Evolutionary conservation across 257 asterid genomes (phyloP).

Genomic region (Primulina huaijiensis): DNA sequence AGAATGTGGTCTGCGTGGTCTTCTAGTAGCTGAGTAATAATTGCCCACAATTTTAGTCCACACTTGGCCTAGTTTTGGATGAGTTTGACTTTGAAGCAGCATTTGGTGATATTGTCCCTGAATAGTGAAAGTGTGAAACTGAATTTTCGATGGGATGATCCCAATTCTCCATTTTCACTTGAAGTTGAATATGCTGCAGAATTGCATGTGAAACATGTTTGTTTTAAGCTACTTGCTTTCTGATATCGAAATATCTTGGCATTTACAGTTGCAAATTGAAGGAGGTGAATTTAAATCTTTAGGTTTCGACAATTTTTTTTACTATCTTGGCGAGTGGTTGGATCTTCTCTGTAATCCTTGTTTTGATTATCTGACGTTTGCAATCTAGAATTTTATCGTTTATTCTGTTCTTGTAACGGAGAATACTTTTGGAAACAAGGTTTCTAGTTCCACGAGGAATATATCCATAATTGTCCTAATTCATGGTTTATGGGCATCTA

Average conservation of each 20-base stretch:
- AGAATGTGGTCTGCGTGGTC: not conserved
- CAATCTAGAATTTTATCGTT: not conserved
- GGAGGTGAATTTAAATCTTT: not conserved
- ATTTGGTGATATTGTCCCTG: not conserved
- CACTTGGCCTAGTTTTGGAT: not conserved
- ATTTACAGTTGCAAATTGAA: not conserved
- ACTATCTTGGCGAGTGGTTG: not conserved
- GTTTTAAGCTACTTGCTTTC: conserved; percentile 5
- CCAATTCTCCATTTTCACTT: not conserved
- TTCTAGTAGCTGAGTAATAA: not conserved
- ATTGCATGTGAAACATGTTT: not conserved
- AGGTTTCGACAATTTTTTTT: not conserved
- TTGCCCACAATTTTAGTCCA: conserved; percentile 7
- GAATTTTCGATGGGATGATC: not conserved
- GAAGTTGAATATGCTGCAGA: not conserved
- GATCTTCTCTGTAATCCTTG: not conserved
- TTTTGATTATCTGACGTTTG: not conserved
- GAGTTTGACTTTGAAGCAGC: not conserved
- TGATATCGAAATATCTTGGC: not conserved
- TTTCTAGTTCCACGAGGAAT: not conserved
- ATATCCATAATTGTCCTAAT: not conserved
- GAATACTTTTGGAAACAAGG: not conserved
- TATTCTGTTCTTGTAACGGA: not conserved
- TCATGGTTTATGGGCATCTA: not conserved
- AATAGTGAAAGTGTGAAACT: not conserved